These are phyloP conservation scores for Gossypium anomalum DNA, from an alignment of 345 rosid genomes.

Conservation along the genomic window DNA sequence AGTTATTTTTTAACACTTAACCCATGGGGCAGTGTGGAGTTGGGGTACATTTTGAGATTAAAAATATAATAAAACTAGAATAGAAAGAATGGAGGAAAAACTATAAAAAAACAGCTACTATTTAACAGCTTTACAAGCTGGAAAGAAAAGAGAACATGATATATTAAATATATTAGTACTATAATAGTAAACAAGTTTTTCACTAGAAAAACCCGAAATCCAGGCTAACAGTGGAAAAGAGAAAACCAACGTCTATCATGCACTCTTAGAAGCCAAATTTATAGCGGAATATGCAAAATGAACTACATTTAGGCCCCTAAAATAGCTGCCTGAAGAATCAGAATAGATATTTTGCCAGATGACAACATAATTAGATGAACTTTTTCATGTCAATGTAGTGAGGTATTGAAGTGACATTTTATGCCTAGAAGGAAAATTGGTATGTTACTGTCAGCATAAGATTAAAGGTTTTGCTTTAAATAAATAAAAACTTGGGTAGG, in stretches of 20 bases:
- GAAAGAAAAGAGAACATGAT: background rate
- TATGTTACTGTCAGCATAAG: background rate
- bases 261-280: background rate
- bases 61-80: background rate
- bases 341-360: background rate
- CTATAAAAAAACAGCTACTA: background rate
- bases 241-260: no score
- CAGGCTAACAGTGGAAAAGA: background rate
- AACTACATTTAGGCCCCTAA: background rate
- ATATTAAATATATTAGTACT: background rate
- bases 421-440: background rate
- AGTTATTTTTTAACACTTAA: no score
- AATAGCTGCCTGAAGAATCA: background rate
- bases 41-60: no score
- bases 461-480: background rate
- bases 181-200: background rate
- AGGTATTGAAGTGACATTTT: background rate
- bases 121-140: slow-evolving; percentile 3
- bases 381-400: background rate
- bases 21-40: no score
- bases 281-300: background rate
- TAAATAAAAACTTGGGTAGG: background rate
- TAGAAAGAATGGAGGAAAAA: background rate
- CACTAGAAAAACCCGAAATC: background rate
- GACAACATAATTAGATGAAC: background rate